These are phyloP conservation scores for Tinospora cordifolia DNA, from an alignment of 164 flowering plant genomes.

Conservation along the genomic window DNA sequence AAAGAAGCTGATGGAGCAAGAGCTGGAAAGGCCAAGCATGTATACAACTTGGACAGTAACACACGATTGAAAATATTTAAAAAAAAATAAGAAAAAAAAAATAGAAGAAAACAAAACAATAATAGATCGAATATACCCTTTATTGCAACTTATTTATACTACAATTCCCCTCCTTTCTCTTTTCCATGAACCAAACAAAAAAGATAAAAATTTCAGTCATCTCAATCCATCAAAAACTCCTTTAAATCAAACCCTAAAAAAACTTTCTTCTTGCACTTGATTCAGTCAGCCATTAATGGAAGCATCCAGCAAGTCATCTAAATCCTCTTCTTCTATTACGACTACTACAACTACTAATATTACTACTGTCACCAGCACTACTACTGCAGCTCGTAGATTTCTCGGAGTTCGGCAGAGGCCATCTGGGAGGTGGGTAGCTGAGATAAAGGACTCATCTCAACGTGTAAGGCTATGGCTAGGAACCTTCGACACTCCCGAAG, in stretches of 20 bases:
- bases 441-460: constrained; percentile 74
- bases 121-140: constrained; percentile 11
- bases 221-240: background rate
- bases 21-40: background rate
- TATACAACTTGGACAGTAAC: background rate
- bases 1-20: background rate
- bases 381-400: constrained; percentile 28
- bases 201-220: background rate
- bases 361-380: constrained; percentile 11
- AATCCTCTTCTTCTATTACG: background rate
- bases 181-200: background rate
- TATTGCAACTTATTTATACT: constrained; percentile 17
- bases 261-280: background rate
- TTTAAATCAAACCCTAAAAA: background rate
- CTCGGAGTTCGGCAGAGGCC: constrained; percentile 71
- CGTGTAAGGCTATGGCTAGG: constrained; percentile 65
- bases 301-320: background rate
- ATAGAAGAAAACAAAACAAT: constrained; percentile 13
- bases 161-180: background rate
- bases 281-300: constrained; percentile 9
- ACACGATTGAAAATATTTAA: background rate
- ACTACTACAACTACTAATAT: constrained; percentile 11
- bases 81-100: constrained; percentile 3
- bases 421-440: constrained; percentile 82
- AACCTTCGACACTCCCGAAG: constrained; percentile 68